Conservation (phyloP, 2,329 filamentous ascomycete genomes). For the Colletotrichum chrysophilum region DNA sequence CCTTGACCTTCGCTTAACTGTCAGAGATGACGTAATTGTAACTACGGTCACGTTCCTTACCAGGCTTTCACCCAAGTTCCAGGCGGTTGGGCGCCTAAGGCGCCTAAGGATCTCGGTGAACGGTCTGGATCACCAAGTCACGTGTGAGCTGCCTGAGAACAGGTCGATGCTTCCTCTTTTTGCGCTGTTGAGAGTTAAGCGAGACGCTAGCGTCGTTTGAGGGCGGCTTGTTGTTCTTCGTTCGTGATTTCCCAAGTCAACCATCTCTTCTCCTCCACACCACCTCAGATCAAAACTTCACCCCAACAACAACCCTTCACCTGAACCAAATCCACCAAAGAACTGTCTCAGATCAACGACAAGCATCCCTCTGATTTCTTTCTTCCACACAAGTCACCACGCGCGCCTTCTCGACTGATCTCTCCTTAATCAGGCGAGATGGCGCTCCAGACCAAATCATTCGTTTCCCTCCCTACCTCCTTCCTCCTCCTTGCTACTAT, state of each 20-base stretch:
- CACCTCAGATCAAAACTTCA: neutral
- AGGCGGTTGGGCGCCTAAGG: neutral
- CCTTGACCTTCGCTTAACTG: neutral
- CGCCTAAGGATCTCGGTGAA: neutral
- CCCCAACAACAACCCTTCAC: neutral
- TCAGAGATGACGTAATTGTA: neutral
- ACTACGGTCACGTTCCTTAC: neutral
- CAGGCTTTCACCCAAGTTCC: neutral
- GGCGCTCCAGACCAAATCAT: neutral
- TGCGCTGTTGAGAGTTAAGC: neutral
- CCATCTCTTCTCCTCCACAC: neutral
- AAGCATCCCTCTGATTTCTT: neutral
- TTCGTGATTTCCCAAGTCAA: neutral
- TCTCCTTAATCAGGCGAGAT: neutral
- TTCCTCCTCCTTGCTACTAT: neutral
- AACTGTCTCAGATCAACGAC: neutral
- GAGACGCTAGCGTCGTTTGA: neutral
- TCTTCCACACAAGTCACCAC: neutral
- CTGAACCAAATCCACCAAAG: neutral
- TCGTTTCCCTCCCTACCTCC: neutral
- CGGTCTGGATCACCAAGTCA: neutral
- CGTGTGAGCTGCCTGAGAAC: neutral
- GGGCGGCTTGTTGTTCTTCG: neutral
- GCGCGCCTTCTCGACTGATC: neutral
- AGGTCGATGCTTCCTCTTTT: neutral